These are phyloP conservation scores for Solanum chacoense DNA, from an alignment of 305 asterid species.

Conservation along the genomic window DNA sequence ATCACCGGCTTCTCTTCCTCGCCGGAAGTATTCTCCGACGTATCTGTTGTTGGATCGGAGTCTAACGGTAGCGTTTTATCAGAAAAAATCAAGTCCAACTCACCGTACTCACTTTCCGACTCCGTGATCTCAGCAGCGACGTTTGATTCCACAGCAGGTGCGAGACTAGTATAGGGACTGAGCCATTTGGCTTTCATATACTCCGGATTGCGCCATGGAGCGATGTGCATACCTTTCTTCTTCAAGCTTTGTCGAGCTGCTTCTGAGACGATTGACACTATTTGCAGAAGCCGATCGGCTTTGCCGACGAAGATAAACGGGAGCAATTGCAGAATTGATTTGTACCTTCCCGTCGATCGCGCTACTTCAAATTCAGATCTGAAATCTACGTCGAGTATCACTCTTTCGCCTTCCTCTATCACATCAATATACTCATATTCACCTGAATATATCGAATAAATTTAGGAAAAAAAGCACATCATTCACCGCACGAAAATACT, in stretches of 20 bases:
- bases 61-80: conserved; percentile 16
- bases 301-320: conserved; percentile 76
- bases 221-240: conserved; percentile 89
- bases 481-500: not conserved
- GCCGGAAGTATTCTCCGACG: conserved; percentile 12
- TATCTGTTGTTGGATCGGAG: not conserved
- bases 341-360: conserved; percentile 50
- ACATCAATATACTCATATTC: conserved; percentile 63
- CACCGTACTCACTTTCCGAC: conserved; percentile 28
- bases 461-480: not conserved
- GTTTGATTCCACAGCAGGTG: not conserved
- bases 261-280: conserved; percentile 66
- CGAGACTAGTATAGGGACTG: conserved; percentile 38
- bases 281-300: conserved; percentile 66
- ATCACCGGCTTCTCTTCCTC: conserved; percentile 14
- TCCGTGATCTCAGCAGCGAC: not conserved
- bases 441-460: conserved; percentile 23
- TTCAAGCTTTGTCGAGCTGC: conserved; percentile 67
- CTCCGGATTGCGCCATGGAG: conserved; percentile 95
- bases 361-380: conserved; percentile 75
- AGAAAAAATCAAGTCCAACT: conserved; percentile 44
- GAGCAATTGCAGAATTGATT: conserved; percentile 36
- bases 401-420: conserved; percentile 35
- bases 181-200: conserved; percentile 87
- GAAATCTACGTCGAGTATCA: conserved; percentile 55